Base-by-base conservation (phyloP, 2,329 filamentous ascomycete genomes). In the Ilyonectria sp. region DNA sequence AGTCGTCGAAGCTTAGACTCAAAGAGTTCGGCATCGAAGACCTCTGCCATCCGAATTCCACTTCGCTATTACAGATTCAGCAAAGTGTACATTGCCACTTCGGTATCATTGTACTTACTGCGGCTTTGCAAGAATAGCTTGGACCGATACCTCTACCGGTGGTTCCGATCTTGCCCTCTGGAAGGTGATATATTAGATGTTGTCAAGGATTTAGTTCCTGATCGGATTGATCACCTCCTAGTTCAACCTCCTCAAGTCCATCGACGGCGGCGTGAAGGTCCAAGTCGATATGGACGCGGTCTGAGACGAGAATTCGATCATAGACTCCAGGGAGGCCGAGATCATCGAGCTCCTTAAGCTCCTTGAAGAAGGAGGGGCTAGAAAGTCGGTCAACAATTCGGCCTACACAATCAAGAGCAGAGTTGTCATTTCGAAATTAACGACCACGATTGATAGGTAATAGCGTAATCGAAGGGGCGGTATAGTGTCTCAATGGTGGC, bases 201-300 rank as follows among this genome's bases (percentile, higher is more conserved):
- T 43, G 15, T 5, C 40, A n/a, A n/a, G 8, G 40, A 26, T 26
- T 26, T 26, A 4, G 15, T n/a, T 8, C 6, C 15, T 19, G 6
- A n/a, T n/a, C 5, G n/a, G 40, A 8, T n/a, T n/a, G n/a, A 17
- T n/a, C 8, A 43, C 40, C 40, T 43, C 82, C 83, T 6, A 86
- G 78, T 70, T 85, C 82, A 33, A 78, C 74, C 76, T 89, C 88
- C 76, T 92, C 90, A 8, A 92, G 82, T 1, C 91, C 90, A 70
- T 93, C 91, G n/a, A 92, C 89, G 68, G 87, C 82, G 69, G 87
- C 85, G 78, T 92, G 90, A 47, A 92, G 80, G 74, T 90, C 86
- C 63, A 91, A 86, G 74, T 90, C 86, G 61, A 91, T 84, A 74
- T 90, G 88, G 68, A 86, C 87, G 53, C 89, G 82, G 75, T 90